These are phyloP conservation scores for Daldinia decipiens DNA, from an alignment of 495 filamentous ascomycete genomes.

Conservation along the genomic window DNA sequence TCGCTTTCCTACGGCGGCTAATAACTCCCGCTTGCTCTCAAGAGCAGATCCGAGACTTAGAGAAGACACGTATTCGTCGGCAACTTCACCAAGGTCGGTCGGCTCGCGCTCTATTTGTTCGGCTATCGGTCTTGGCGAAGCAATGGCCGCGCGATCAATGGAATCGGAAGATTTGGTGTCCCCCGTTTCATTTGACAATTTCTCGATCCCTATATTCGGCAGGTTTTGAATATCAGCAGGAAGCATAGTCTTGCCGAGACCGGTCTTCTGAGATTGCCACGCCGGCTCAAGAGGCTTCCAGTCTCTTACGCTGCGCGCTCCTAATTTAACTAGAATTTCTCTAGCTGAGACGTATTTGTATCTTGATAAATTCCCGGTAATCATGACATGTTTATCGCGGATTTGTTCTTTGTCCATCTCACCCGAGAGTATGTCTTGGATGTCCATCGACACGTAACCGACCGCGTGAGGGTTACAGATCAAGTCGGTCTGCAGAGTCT, in stretches of 20 bases:
- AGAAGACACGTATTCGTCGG: slow-evolving; percentile 25
- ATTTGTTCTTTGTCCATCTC: slow-evolving; percentile 25
- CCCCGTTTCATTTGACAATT: background rate
- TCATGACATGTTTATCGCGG: slow-evolving; percentile 46
- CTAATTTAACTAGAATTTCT: slow-evolving; percentile 42
- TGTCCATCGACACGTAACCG: slow-evolving; percentile 37
- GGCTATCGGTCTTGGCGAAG: background rate
- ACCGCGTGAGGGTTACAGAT: slow-evolving; percentile 45
- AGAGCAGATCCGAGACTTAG: slow-evolving; percentile 18
- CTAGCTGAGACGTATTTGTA: slow-evolving; percentile 44
- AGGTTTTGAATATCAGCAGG: slow-evolving; percentile 13
- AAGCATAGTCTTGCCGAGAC: slow-evolving; percentile 27
- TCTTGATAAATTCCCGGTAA: slow-evolving; percentile 40
- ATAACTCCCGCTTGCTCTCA: slow-evolving; percentile 10
- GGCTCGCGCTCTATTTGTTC: slow-evolving; percentile 14
- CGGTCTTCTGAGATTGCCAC: slow-evolving; percentile 1
- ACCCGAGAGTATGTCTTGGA: slow-evolving; percentile 35
- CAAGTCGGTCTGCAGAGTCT: slow-evolving; percentile 43
- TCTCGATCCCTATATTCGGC: slow-evolving; percentile 13
- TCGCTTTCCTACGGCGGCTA: slow-evolving; percentile 19
- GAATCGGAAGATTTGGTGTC: background rate
- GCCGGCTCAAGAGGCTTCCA: slow-evolving; percentile 29
- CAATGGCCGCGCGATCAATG: background rate
- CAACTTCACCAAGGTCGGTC: slow-evolving; percentile 7
- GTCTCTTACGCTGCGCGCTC: slow-evolving; percentile 45